phyloP scores from a whole-genome alignment of 2,329 filamentous ascomycete genomes.

The Colletotrichum viniferum region DNA sequence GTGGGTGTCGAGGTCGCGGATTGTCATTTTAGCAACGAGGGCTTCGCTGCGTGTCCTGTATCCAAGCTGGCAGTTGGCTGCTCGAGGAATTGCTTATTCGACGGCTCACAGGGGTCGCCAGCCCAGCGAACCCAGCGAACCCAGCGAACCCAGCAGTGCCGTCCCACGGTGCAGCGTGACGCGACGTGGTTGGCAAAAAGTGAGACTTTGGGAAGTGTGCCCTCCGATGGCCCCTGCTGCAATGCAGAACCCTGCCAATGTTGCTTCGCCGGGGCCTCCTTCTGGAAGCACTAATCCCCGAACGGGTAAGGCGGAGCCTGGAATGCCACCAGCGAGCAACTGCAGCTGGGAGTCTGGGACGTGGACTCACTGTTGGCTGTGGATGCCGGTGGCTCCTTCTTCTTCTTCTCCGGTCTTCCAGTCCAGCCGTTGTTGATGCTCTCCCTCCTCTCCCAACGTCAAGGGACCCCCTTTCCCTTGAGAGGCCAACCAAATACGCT shows the following conservation, averaged over 20 bases:
- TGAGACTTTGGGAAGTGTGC: slow-evolving; percentile 1
- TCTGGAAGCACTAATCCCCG: background rate
- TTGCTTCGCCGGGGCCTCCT: background rate
- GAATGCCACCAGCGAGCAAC: background rate
- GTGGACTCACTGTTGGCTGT: background rate
- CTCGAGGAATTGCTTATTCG: slow-evolving; percentile 9
- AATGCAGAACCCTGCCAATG: slow-evolving; percentile 8
- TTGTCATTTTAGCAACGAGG: background rate
- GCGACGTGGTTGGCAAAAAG: background rate
- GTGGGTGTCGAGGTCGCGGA: background rate
- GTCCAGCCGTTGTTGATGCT: background rate
- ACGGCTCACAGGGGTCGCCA: slow-evolving; percentile 1
- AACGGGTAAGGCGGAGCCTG: background rate
- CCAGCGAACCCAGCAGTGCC: background rate
- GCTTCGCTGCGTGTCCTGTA: background rate
- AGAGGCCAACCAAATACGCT: slow-evolving; percentile 4
- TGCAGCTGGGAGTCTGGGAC: too few species aligned
- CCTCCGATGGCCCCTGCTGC: background rate
- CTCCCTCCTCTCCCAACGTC: background rate
- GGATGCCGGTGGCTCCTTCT: slow-evolving; percentile 1
- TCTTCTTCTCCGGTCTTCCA: background rate
- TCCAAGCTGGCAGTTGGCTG: background rate
- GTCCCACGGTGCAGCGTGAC: slow-evolving; percentile 9
- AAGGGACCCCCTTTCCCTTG: background rate
- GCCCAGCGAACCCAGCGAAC: background rate